Evolutionary conservation across 495 filamentous ascomycete genomes (phyloP), one percentile per base, ranked within the genome.

Genomic region (Oleoguttula mirabilis): DNA sequence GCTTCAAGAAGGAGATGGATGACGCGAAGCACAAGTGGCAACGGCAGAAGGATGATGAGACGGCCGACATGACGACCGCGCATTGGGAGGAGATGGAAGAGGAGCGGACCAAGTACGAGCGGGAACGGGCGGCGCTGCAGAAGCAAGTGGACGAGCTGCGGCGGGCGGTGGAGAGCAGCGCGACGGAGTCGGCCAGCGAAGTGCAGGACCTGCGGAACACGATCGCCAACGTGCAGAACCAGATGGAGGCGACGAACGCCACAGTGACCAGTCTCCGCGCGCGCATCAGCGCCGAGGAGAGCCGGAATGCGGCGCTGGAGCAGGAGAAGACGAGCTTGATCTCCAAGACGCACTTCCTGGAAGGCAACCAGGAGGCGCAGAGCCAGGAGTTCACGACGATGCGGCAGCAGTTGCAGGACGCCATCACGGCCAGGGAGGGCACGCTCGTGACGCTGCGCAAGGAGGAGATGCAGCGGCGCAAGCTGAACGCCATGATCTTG

Each of bases 401-500:
- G 59, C 77, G 90, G 54, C 66, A 76, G 39, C 68, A 77, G 32
- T 76, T 93, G 58, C 79, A 82, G 56, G 80, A 88, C 27, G 87
- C 87, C 0, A 59, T 81, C 21, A 69, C 71, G 21, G 66, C 77
- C 22, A 81, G 76, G 3, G 72, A 78, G 21, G 68, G 73, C 31
- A 76, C 79, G 2, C 78, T 84, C 37, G 80, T 84, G 43, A 94
- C 88, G 56, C 65, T 99, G 21, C 79, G 90, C 36, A 80, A 75
- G 41, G 90, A 99, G 59, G 90, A 99, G 58, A 92, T 84, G 1
- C 65, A 94, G 17, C 74, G 90, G 21, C 77, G 92, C 27, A 88
- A 90, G 52, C 74, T 99, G 8, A 93, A 95, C 66, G 95, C 96
- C 58, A 88, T 94, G 59, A 87, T 96, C 25, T 88, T 96, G 58